Percentiles rank a stretch among this genome's conserved stretches.
phyloP scores from a whole-genome alignment of 371 early-diverging fungal genomes.

The Rhizopus stolonifer region DNA sequence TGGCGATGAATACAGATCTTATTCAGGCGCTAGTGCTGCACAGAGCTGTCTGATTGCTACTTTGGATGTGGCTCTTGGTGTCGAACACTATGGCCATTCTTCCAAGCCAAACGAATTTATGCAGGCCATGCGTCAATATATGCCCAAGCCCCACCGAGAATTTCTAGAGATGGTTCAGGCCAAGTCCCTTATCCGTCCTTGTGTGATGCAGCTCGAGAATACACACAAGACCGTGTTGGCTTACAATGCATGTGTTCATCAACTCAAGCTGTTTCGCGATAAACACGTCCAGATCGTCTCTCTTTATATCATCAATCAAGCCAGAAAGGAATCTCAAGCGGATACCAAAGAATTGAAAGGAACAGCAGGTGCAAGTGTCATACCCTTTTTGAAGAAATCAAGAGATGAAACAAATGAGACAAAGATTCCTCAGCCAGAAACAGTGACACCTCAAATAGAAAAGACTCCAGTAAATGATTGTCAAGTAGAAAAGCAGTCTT shows the following conservation, averaged over 20 bases:
- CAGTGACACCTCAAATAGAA: too few relatives aligned
- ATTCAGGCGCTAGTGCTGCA: conserved; percentile 94
- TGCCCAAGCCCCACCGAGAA: conserved; percentile 84
- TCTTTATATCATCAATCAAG: conserved; percentile 88
- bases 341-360: conserved; percentile 70
- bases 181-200: conserved; percentile 58
- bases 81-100: conserved; percentile 86
- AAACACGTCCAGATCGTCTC: conserved; percentile 91
- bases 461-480: too few relatives aligned
- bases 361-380: conserved; percentile 93
- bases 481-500: conserved; percentile 23
- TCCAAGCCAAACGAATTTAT: conserved; percentile 64
- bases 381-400: conserved; percentile 79
- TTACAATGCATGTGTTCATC: conserved; percentile 79
- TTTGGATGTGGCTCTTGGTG: conserved; percentile 89
- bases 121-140: conserved; percentile 89
- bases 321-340: conserved; percentile 63
- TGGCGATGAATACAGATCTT: conserved; percentile 62
- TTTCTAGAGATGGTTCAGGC: conserved; percentile 80
- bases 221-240: conserved; percentile 30
- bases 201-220: conserved; percentile 39
- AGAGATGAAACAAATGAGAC: conserved; percentile 59
- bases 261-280: conserved; percentile 86
- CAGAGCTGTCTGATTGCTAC: conserved; percentile 93
- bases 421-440: conserved; percentile 11